Evolutionary conservation across 2,329 filamentous ascomycete species (phyloP).

Genomic region (Apiospora arundinis): DNA sequence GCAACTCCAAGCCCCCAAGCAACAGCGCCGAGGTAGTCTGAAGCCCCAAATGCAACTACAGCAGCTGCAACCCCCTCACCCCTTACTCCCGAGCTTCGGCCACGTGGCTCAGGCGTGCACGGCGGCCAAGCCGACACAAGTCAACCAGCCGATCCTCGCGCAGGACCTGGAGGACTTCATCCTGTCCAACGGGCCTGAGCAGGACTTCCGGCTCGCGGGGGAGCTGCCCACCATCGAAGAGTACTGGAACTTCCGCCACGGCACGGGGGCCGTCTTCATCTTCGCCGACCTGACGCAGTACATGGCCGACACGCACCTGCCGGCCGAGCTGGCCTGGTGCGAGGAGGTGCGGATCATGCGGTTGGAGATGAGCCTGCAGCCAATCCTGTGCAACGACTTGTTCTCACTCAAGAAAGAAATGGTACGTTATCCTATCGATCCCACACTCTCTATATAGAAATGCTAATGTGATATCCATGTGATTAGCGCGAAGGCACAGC

Average conservation of each 20-base stretch:
- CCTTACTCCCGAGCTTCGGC: conserved; percentile 28
- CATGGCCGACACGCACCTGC: conserved; percentile 27
- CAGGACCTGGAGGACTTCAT: conserved; percentile 31
- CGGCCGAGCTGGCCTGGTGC: conserved; percentile 27
- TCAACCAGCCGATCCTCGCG: conserved; percentile 25
- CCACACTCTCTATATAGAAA: too few species aligned
- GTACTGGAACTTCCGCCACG: conserved; percentile 32
- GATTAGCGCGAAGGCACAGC: conserved; percentile 29
- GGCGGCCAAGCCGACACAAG: conserved; percentile 22
- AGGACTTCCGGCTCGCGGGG: conserved; percentile 29
- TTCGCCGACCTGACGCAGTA: conserved; percentile 31
- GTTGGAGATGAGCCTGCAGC: conserved; percentile 29
- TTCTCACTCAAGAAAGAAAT: conserved; percentile 32
- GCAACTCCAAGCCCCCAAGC: conserved; percentile 18
- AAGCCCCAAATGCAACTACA: not conserved
- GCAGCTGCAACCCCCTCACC: not conserved
- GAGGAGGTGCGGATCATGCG: conserved; percentile 29
- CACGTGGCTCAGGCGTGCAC: conserved; percentile 25
- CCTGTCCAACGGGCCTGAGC: conserved; percentile 29
- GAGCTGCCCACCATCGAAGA: conserved; percentile 27
- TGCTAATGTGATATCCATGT: too few species aligned
- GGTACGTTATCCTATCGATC: conserved; percentile 19
- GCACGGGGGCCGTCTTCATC: conserved; percentile 29
- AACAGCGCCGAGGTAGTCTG: not conserved
- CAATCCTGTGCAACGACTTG: conserved; percentile 30